Base-by-base conservation (phyloP, 768 basidiomycete species). In the Phylloporus arenicola region DNA sequence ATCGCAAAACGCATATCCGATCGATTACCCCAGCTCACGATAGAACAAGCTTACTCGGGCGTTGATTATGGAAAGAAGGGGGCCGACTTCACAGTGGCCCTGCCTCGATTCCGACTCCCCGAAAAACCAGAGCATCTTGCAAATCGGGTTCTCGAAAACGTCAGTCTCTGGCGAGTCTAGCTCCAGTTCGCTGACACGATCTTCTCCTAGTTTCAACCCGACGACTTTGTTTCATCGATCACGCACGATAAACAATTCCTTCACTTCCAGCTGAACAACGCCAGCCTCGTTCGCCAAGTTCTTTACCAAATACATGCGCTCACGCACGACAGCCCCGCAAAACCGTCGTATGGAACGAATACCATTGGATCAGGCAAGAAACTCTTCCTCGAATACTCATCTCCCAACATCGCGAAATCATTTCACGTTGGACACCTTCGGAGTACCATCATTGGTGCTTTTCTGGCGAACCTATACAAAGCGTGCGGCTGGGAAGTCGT, bases 401-500 rank as follows among this genome's bases (percentile, higher is more conserved):
- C 89, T 2, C 94, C 94, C 14, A 98, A 99, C 64, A 97, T 98
- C 58, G 95, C 95, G 17, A 99, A 99, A 67, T 86, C 87, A 5
- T 98, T 98, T 81, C 95, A 99, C 59, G 93, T 96, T 46, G 96
- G 95, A 13, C 95, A 98, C 69, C 72, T 98, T 52, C 81, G 95
- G 34, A 93, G 91, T 47, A 99, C 95, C n/a, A 99, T 99, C 67
- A 95, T 98, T 63, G 95, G 95, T n/a, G 86, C 90, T 0, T 96
- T 96, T 74, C 69, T 97, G 51, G 75, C 81, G 10, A 97, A 97
- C 70, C 60, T 97, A 37, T 95, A 98, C 75, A 86, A 84, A 63
- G 79, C 90, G 7, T 91, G 86, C 60, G 94, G 95, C 14, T 98
- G 92, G 93, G 80, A 92, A 7, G 92, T 94, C n/a, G 68, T 80